These are phyloP conservation scores for Fragaria ananassa DNA, from an alignment of 306 rosid genomes.

Conservation along the genomic window DNA sequence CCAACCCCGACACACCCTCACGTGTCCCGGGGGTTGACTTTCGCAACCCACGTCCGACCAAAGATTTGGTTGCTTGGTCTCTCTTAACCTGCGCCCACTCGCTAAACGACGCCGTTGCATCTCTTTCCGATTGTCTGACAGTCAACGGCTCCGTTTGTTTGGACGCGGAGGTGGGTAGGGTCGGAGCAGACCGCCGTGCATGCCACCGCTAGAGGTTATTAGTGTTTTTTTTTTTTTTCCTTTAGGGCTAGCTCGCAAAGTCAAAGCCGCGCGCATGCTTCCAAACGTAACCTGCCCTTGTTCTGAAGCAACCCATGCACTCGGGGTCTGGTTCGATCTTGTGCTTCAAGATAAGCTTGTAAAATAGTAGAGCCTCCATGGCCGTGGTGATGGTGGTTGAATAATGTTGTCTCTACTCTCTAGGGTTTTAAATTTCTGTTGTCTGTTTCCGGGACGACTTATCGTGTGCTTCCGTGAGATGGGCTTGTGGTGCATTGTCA, in stretches of 20 bases:
- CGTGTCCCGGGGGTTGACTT: slow-evolving; percentile 40
- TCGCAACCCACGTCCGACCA: slow-evolving; percentile 5
- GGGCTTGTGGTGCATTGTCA: slow-evolving; percentile 1
- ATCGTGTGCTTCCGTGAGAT: not conserved
- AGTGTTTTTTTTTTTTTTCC: slow-evolving; percentile 15
- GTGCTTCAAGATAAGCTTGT: slow-evolving; percentile 23
- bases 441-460: not conserved
- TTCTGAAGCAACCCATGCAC: slow-evolving; percentile 47
- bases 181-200: not conserved
- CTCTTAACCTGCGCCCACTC: slow-evolving; percentile 22
- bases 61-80: slow-evolving; percentile 18
- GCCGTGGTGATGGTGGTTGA: slow-evolving; percentile 23
- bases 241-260: slow-evolving; percentile 34
- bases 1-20: not conserved
- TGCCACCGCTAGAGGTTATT: not conserved
- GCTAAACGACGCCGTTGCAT: slow-evolving; percentile 39
- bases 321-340: not conserved
- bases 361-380: not conserved
- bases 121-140: slow-evolving; percentile 39
- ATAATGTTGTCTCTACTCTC: not conserved
- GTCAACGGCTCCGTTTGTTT: slow-evolving; percentile 42
- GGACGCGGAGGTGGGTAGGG: slow-evolving; percentile 8
- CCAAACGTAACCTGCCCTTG: slow-evolving; percentile 54
- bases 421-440: not conserved
- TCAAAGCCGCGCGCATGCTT: slow-evolving; percentile 51